Percentiles rank a stretch among this genome's conserved stretches.
These are phyloP conservation scores for Lepidium africanum DNA, from an alignment of 345 rosid genomes.

Conservation along the genomic window DNA sequence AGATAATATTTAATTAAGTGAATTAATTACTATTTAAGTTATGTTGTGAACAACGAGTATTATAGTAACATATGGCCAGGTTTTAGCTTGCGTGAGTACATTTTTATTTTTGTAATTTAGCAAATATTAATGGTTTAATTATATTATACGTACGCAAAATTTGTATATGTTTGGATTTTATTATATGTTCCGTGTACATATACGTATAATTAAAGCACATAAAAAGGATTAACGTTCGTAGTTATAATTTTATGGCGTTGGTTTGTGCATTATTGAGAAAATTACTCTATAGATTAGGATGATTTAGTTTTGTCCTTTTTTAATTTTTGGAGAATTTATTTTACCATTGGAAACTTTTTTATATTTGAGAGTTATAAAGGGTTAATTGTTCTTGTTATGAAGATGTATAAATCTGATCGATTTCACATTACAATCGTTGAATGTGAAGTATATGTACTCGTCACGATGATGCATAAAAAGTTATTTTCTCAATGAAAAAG, in stretches of 20 bases:
- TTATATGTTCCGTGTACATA: conserved; percentile 16
- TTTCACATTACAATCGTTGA: neutral
- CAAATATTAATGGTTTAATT: conserved; percentile 10
- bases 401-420: neutral
- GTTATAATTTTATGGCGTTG: conserved; percentile 3
- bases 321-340: neutral
- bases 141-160: conserved; percentile 17
- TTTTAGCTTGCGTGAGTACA: conserved; percentile 18
- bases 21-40: conserved; percentile 12
- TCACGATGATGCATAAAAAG: too few species aligned
- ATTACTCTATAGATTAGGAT: conserved; percentile 3
- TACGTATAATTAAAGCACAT: conserved; percentile 8
- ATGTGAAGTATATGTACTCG: neutral
- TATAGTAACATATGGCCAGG: conserved; percentile 4
- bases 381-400: neutral
- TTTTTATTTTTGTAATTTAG: conserved; percentile 12
- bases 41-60: conserved; percentile 18
- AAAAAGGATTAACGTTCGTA: conserved; percentile 20
- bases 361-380: neutral
- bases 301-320: conserved; percentile 7
- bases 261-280: conserved; percentile 25
- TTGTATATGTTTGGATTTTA: conserved; percentile 7
- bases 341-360: neutral
- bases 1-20: conserved; percentile 18
- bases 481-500: too few species aligned